phyloP scores from a whole-genome alignment of 164 flowering plant genomes.

The Magnolia officinalis region DNA sequence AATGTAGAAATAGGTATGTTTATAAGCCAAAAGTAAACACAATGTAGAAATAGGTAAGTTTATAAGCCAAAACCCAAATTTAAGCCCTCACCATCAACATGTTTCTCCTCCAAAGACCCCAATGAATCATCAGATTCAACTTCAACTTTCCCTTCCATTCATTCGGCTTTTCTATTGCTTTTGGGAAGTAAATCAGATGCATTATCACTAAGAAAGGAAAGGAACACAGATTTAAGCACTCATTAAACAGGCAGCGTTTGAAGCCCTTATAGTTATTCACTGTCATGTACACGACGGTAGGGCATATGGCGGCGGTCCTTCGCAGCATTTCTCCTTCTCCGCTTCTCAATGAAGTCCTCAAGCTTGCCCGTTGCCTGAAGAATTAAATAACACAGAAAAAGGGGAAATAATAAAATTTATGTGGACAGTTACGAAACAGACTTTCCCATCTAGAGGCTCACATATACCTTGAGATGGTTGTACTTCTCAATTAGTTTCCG shows the following conservation, averaged over 20 bases:
- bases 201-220: background rate
- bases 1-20: too few relatives aligned
- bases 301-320: constrained; percentile 83
- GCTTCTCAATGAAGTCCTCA: constrained; percentile 70
- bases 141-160: too few relatives aligned
- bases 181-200: background rate
- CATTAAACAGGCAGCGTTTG: too few relatives aligned
- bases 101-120: too few relatives aligned
- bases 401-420: background rate
- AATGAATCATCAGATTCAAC: too few relatives aligned
- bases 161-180: too few relatives aligned
- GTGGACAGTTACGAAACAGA: background rate
- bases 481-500: constrained; percentile 59
- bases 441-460: background rate
- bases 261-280: constrained; percentile 15
- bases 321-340: constrained; percentile 76
- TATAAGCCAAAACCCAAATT: too few relatives aligned
- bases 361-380: constrained; percentile 77
- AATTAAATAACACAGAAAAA: background rate
- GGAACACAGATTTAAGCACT: background rate
- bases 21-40: too few relatives aligned
- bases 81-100: too few relatives aligned
- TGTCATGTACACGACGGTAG: constrained; percentile 48
- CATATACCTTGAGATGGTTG: constrained; percentile 65
- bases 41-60: too few relatives aligned